A percentile compares a stretch with the other conserved stretches of the same genome.
These are phyloP conservation scores for Aspergillus vadensis DNA, from an alignment of 2,329 filamentous ascomycete species.

Conservation along the genomic window DNA sequence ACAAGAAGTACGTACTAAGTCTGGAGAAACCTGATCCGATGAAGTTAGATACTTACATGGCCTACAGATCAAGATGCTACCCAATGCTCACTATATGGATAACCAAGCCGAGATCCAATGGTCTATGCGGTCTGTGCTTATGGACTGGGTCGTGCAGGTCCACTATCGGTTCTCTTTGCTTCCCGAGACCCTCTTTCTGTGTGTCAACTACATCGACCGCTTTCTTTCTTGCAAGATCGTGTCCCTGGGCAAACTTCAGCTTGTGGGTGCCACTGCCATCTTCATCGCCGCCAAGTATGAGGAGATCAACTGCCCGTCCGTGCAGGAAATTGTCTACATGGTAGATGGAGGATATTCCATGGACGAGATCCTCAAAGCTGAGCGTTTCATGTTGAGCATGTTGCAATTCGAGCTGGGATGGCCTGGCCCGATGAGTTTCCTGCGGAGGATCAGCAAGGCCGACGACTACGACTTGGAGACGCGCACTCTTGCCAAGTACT, in stretches of 20 bases:
- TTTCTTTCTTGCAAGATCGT: constrained; percentile 95
- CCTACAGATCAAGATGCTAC: constrained; percentile 71
- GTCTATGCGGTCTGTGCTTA: constrained; percentile 96
- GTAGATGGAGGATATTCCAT: constrained; percentile 86
- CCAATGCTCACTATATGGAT: constrained; percentile 94
- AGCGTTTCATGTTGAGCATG: constrained; percentile 98
- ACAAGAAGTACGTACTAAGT: constrained; percentile 68
- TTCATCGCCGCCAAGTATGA: constrained; percentile 98
- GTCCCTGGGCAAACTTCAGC: constrained; percentile 89
- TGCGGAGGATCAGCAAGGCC: constrained; percentile 94
- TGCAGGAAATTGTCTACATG: constrained; percentile 97
- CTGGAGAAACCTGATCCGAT: background rate
- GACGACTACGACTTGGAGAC: constrained; percentile 97
- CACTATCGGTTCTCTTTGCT: constrained; percentile 88
- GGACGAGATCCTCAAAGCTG: constrained; percentile 94
- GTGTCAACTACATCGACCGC: constrained; percentile 95
- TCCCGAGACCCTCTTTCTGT: constrained; percentile 91
- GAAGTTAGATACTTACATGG: constrained; percentile 22
- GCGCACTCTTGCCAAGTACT: constrained; percentile 94
- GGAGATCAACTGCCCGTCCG: constrained; percentile 95
- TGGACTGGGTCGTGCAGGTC: constrained; percentile 98
- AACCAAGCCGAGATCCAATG: constrained; percentile 96
- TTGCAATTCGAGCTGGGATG: constrained; percentile 93
- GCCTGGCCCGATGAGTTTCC: constrained; percentile 99
- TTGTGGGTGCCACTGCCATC: constrained; percentile 93